Evolutionary conservation across 2,329 filamentous ascomycete species (phyloP).

Genomic region (Calonectria montana): DNA sequence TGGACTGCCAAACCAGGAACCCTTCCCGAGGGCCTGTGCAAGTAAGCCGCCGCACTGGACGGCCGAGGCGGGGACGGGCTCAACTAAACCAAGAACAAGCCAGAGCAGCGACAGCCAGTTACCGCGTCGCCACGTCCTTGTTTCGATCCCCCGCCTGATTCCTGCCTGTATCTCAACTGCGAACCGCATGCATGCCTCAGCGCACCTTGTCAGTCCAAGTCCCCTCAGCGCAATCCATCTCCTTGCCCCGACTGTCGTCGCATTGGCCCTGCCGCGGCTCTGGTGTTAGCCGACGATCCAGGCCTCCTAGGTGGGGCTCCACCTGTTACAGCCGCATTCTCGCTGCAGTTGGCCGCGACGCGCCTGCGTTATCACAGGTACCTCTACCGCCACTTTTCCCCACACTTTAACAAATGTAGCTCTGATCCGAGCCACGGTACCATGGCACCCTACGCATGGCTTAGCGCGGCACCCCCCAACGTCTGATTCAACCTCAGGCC

Average conservation of each 20-base stretch:
- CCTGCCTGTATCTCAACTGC: no score
- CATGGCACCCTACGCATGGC: slow-evolving; percentile 3
- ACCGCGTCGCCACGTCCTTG: background rate
- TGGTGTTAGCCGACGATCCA: slow-evolving; percentile 30
- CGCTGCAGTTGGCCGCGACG: slow-evolving; percentile 28
- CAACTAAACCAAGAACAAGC: slow-evolving; percentile 2
- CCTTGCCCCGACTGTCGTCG: slow-evolving; percentile 30
- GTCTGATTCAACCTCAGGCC: slow-evolving; percentile 41
- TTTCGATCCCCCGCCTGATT: no score
- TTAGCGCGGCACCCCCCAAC: slow-evolving; percentile 38
- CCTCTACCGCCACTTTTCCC: slow-evolving; percentile 18
- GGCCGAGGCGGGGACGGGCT: background rate
- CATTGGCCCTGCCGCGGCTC: slow-evolving; percentile 34
- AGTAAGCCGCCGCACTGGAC: background rate
- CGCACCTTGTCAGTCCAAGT: background rate
- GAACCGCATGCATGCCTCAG: background rate
- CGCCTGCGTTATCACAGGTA: slow-evolving; percentile 33
- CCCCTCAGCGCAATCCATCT: slow-evolving; percentile 1
- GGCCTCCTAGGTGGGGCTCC: slow-evolving; percentile 26
- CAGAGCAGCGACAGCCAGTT: background rate
- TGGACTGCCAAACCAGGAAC: background rate
- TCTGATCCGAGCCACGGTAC: slow-evolving; percentile 28
- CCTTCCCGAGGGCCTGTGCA: slow-evolving; percentile 2
- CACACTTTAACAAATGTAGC: slow-evolving; percentile 28
- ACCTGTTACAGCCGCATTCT: slow-evolving; percentile 38